Percentiles rank a stretch among this genome's conserved stretches.
Conservation (phyloP, 2,329 filamentous ascomycete genomes). For the Didymellaceae sp. region DNA sequence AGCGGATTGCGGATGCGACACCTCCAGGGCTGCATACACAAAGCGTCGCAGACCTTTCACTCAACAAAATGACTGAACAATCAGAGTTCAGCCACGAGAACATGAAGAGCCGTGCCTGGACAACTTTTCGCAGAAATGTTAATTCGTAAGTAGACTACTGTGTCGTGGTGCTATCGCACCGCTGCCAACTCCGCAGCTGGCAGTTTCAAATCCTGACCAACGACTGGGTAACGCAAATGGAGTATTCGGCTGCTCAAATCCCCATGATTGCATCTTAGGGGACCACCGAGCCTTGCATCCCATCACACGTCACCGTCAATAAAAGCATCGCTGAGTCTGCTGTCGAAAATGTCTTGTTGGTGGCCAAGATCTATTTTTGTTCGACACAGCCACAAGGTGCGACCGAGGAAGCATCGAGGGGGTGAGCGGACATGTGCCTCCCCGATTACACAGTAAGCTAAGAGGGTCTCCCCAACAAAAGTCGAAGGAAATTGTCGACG, state of each 20-base stretch:
- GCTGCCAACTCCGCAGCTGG: not conserved
- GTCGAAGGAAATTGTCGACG: not conserved
- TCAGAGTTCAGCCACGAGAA: too few relatives aligned
- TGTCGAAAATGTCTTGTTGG: conserved; percentile 17
- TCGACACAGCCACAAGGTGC: conserved; percentile 17
- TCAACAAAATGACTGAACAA: not conserved
- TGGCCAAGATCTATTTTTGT: conserved; percentile 18
- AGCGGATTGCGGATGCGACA: not conserved
- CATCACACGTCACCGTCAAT: conserved; percentile 13
- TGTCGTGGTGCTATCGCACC: not conserved
- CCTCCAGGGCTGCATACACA: not conserved
- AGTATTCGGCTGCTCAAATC: not conserved
- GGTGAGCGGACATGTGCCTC: conserved; percentile 9
- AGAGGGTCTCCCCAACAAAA: conserved; percentile 1
- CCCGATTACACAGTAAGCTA: conserved; percentile 8
- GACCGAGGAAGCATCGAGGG: conserved; percentile 15
- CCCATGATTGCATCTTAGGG: not conserved
- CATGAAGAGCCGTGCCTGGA: too few relatives aligned
- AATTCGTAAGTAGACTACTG: not conserved
- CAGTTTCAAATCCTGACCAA: not conserved
- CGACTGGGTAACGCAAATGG: too few relatives aligned
- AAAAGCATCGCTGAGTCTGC: conserved; percentile 11
- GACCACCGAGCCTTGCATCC: conserved; percentile 5
- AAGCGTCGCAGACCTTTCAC: conserved; percentile 2
- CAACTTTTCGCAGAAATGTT: too few relatives aligned